Evolutionary conservation across 495 filamentous ascomycete species (phyloP), one percentile per base, ranked within the genome.

Genomic region (Penicillium cataractarum): DNA sequence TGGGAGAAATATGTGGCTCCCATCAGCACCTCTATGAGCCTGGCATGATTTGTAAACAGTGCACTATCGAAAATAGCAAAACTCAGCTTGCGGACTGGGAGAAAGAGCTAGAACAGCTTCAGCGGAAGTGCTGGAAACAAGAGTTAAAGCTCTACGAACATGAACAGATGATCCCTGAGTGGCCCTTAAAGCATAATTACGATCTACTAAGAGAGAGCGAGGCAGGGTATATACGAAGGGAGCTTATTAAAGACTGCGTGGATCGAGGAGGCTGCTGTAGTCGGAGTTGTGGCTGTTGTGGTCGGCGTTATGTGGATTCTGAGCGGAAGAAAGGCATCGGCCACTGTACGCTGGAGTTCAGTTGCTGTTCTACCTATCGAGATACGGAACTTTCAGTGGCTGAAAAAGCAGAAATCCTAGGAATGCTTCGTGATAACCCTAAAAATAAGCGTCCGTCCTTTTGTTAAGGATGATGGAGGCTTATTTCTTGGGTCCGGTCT

Each of bases 1-100:
- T 80, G 77, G 77, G 77, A 80, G 57, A 72, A 65, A 63, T 74
- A 80, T 67, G 74, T 80, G 46, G 76, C 72, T 24, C 77, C 77
- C 4, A 67, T 80, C 32, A 80, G 77, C 35, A 71, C 64, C 33
- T 74, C 72, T 17, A 80, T 80, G 77, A 80, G 74, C 48, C 49
- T 80, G 57, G 76, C 75, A 53, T 78, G 74, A 82, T 21, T 17
- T 48, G 10, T 60, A 19, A 26, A 9, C 13, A 42, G 7, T 21
- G 24, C 31, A 31, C 27, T 1, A 57, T 17, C 12, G 21, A n/a
- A n/a, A n/a, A n/a, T n/a, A n/a, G n/a, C n/a, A n/a, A n/a, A n/a
- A n/a, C n/a, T n/a, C n/a, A n/a, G n/a, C n/a, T n/a, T n/a, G n/a
- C n/a, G n/a, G n/a, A n/a, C n/a, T n/a, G n/a, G n/a, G n/a, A n/a